phyloP scores from a whole-genome alignment of 345 rosid genomes.

The Noccaea caerulescens region DNA sequence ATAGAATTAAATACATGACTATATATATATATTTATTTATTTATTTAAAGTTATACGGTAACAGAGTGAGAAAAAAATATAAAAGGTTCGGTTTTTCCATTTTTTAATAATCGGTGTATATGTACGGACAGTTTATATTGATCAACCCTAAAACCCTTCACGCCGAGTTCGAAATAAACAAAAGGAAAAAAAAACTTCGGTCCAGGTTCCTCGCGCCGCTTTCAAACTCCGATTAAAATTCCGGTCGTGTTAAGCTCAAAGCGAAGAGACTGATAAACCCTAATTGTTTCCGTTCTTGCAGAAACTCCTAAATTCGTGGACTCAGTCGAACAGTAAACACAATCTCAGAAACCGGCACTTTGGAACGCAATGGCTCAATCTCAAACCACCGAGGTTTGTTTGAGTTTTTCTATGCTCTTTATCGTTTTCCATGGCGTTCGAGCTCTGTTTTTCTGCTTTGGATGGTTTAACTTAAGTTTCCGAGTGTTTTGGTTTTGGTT shows the following conservation, averaged over 20 bases:
- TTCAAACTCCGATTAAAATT: slow-evolving; percentile 26
- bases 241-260: slow-evolving; percentile 17
- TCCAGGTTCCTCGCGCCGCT: slow-evolving; percentile 30
- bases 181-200: neutral
- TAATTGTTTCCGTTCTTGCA: slow-evolving; percentile 5
- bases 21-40: too few species aligned
- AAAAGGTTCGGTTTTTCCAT: neutral
- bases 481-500: slow-evolving; percentile 3
- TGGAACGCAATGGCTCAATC: slow-evolving; percentile 40
- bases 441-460: neutral
- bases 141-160: slow-evolving; percentile 33
- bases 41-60: too few species aligned
- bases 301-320: slow-evolving; percentile 3
- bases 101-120: neutral
- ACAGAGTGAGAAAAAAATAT: neutral
- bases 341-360: neutral
- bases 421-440: neutral
- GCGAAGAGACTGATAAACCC: slow-evolving; percentile 14
- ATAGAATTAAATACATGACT: neutral
- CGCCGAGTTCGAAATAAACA: neutral
- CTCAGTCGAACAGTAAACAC: neutral
- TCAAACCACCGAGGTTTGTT: slow-evolving; percentile 43
- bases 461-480: neutral
- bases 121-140: neutral
- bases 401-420: neutral